Evolutionary conservation across 2,329 filamentous ascomycete species (phyloP), one percentile per base, ranked within the genome.

Genomic region (Xylariaceae sp.): DNA sequence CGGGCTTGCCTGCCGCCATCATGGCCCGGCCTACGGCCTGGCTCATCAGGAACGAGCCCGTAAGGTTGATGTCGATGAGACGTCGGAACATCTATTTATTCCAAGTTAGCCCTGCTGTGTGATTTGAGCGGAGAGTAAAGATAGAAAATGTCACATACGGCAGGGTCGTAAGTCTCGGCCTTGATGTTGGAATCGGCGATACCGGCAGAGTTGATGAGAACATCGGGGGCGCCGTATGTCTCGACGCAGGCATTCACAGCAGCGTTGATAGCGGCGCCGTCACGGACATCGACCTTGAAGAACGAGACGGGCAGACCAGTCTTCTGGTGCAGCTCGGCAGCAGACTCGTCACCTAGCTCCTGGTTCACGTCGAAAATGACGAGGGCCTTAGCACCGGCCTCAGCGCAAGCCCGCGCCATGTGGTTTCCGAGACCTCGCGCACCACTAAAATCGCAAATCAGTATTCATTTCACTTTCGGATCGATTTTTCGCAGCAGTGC

Each of bases 171-270:
- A 16, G 79, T 84, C 79, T 92, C 89, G 43, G 88, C 88, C 72
- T 88, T 88, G 77, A 92, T 89, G 80, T 92, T 92, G 70, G 88
- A 91, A 72, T 92, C 88, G 60, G 88, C 88, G 59, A 92, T 91
- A 69, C 89, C 88, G 39, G 89, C 89, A 42, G 87, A 86, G 76
- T 91, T 91, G 75, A 92, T 81, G n/a, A 92, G 78, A 26, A 91
- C 84, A 66, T 92, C 86, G 10, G 89, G 82, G 9, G 81, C 77
- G 47, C 89, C 89, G 63, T 86, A 88, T 58, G 85, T 77, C 56
- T 84, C 77, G 36, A 84, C 81, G 33, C 89, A 83, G 53, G 83
- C 80, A 59, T 84, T 78, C 47, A 92, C 85, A 18, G 87, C 86
- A 48, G 85, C 82, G 64, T 85, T 82, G 71, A 92, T 88, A 60